Evolutionary conservation across 306 rosid genomes (phyloP), one percentile per base, ranked within the genome.

Genomic region (Alnus rubra): DNA sequence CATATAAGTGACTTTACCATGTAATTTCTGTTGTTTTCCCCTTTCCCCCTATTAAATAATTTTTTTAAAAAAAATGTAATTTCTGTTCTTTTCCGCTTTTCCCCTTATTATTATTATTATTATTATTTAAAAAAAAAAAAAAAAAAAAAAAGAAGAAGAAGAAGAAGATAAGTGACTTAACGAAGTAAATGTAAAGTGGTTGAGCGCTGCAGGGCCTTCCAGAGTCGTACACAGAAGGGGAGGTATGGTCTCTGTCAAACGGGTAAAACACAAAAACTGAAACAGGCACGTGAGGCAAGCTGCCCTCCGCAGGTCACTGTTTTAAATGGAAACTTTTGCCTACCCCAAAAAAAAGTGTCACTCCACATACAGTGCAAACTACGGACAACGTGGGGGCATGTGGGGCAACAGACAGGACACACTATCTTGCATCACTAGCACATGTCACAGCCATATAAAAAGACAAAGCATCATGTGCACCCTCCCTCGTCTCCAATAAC

Each of bases 391-490:
- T 53, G 67, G 80, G 80, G 39, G 10, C 31, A 5, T 12, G 15
- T 23, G 19, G 58, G 44, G 5, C 23, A 14, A 63, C 15, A 11
- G 79, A 76, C 63, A 49, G 39, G 54, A 18, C 49, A 37, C 79
- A 75, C 33, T 33, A 18, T 33, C 69, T 63, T 76, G 50, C 28
- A 62, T 12, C 73, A 45, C 3, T 35, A 15, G 79, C 59, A 75
- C 71, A 47, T 67, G 72, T 19, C 31, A 49, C 15, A 35, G 23
- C n/a, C 70, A 35, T 35, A 33, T 15, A 35, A 64, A 64, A 33
- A 64, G 0, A 15, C 11, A 37, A 63, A 63, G 7, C 23, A 50
- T 19, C 74, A 68, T 68, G 75, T 15, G 53, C 65, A 15, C 9
- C 81, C 58, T 53, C 45, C 14, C 28, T 42, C 45, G 45, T 18